phyloP scores from a whole-genome alignment of 2,329 filamentous ascomycete species.

The Lojkania enalia region DNA sequence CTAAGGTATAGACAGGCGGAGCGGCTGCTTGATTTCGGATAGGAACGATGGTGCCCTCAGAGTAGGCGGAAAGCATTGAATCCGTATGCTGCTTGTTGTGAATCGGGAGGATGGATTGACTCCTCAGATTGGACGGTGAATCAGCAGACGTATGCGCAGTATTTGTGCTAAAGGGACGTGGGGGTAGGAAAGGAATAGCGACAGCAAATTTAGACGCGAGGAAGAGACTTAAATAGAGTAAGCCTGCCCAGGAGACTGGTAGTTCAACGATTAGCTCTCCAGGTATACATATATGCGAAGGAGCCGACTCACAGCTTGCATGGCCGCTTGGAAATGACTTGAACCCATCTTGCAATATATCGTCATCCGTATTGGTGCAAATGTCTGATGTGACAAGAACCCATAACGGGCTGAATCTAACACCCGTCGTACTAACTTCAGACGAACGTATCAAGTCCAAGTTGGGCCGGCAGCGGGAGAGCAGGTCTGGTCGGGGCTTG shows the following conservation, averaged over 20 bases:
- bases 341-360: slow-evolving; percentile 36
- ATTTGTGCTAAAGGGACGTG: slow-evolving; percentile 52
- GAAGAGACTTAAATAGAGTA: slow-evolving; percentile 86
- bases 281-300: neutral
- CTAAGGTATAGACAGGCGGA: slow-evolving; percentile 77
- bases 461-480: slow-evolving; percentile 77
- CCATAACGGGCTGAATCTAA: slow-evolving; percentile 58
- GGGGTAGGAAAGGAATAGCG: slow-evolving; percentile 69
- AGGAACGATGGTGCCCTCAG: slow-evolving; percentile 49
- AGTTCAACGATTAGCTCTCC: neutral
- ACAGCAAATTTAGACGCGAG: slow-evolving; percentile 81
- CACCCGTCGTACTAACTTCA: slow-evolving; percentile 63
- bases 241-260: slow-evolving; percentile 70
- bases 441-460: slow-evolving; percentile 58
- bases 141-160: slow-evolving; percentile 54
- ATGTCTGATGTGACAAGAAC: slow-evolving; percentile 76
- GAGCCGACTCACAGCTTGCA: slow-evolving; percentile 59
- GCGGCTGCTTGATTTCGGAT: slow-evolving; percentile 76
- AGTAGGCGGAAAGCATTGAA: slow-evolving; percentile 16
- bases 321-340: slow-evolving; percentile 53
- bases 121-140: slow-evolving; percentile 37
- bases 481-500: slow-evolving; percentile 65
- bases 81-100: slow-evolving; percentile 30
- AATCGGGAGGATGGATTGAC: slow-evolving; percentile 23
- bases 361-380: slow-evolving; percentile 67